Conservation (phyloP, 352 stramenopile genomes). For the Globisporangium cederbergense region DNA sequence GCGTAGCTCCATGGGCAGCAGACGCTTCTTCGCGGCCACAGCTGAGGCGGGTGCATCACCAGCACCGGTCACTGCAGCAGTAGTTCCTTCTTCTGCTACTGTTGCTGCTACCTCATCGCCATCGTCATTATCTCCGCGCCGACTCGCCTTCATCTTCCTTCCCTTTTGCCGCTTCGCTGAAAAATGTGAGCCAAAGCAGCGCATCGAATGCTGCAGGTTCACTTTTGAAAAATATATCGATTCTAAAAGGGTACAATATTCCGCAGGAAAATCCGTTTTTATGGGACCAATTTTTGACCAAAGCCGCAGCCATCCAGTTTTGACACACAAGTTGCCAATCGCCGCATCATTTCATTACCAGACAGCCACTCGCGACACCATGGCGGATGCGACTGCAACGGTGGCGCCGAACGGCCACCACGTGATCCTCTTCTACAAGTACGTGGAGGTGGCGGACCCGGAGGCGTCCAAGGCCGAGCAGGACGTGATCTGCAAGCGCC, state of each 20-base stretch:
- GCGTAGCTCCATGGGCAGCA: constrained; percentile 70
- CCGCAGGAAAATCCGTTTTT: not conserved
- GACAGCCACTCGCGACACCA: not conserved
- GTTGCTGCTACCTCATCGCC: not conserved
- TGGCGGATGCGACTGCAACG: not conserved
- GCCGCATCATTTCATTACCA: not conserved
- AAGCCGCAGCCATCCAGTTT: constrained; percentile 2
- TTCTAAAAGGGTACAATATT: not conserved
- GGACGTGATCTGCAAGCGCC: constrained; percentile 39
- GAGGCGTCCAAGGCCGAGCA: constrained; percentile 45
- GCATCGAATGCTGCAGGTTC: not conserved
- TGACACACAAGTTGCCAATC: not conserved
- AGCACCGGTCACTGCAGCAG: not conserved
- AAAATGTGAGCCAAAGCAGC: not conserved
- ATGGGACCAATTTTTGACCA: not conserved
- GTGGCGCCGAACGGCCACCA: constrained; percentile 21
- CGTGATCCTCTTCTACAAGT: constrained; percentile 83
- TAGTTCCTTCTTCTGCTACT: not conserved
- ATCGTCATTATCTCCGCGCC: not conserved
- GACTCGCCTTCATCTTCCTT: not conserved
- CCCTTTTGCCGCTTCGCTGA: not conserved
- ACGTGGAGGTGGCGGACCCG: constrained; percentile 40
- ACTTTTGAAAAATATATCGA: not conserved
- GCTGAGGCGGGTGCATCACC: too few relatives aligned
- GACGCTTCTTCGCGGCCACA: constrained; percentile 42